Conservation (phyloP, 768 basidiomycete species). For the Xerocomellus dryophilus region DNA sequence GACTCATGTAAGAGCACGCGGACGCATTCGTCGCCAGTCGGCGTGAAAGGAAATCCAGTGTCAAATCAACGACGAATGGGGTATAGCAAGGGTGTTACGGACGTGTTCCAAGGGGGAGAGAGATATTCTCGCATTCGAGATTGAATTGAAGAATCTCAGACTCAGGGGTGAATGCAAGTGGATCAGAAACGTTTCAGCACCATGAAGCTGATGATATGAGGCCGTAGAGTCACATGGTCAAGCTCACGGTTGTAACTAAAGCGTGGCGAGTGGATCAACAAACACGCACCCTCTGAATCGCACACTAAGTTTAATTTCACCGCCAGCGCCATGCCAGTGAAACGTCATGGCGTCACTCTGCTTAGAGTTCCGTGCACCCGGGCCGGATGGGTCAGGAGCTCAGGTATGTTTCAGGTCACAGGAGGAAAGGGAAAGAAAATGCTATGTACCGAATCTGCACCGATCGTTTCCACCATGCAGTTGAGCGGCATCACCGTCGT, state of each 20-base stretch:
- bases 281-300: neutral
- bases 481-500: neutral
- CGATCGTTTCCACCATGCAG: neutral
- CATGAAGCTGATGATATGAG: slow-evolving; percentile 3
- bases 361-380: neutral
- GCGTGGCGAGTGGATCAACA: slow-evolving; percentile 7
- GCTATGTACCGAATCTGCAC: neutral
- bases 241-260: neutral
- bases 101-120: slow-evolving; percentile 18
- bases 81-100: slow-evolving; percentile 10
- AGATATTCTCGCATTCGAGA: slow-evolving; percentile 22
- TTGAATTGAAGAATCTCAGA: slow-evolving; percentile 21
- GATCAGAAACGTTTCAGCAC: slow-evolving; percentile 26
- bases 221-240: slow-evolving; percentile 14
- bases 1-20: neutral
- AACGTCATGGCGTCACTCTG: neutral
- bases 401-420: slow-evolving; percentile 1
- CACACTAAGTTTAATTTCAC: neutral
- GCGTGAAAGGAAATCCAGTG: slow-evolving; percentile 7
- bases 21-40: neutral
- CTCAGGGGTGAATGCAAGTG: slow-evolving; percentile 25
- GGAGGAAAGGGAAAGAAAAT: neutral
- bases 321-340: neutral
- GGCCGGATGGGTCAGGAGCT: neutral
- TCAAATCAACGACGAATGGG: slow-evolving; percentile 7